These are phyloP conservation scores for Eimeria praecox DNA, from an alignment of 169 alveolate species.

Conservation along the genomic window DNA sequence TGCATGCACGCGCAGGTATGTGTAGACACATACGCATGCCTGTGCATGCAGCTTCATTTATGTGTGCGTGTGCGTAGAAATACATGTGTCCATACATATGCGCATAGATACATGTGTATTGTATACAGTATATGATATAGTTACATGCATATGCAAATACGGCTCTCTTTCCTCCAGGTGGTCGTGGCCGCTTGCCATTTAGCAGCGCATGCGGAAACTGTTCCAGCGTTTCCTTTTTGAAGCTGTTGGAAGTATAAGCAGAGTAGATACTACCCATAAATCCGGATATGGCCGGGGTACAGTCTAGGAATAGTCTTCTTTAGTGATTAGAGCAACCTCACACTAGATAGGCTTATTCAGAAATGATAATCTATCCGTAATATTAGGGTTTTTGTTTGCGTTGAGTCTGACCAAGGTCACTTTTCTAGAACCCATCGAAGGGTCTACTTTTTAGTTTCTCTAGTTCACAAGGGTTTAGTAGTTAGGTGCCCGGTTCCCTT, in stretches of 20 bases:
- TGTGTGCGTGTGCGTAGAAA: neutral
- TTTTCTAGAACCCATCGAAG: neutral
- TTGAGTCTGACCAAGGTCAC: neutral
- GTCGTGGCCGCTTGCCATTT: neutral
- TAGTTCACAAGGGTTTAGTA: neutral
- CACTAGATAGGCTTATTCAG: too few species aligned
- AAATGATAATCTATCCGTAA: too few species aligned
- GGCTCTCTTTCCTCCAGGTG: neutral
- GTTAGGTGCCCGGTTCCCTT: neutral
- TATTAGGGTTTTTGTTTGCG: neutral
- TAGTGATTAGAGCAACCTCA: too few species aligned
- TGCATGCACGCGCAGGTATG: neutral
- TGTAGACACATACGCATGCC: neutral
- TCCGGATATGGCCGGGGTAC: too few species aligned
- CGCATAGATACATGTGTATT: neutral
- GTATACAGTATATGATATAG: neutral
- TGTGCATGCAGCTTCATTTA: neutral
- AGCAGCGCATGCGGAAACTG: neutral
- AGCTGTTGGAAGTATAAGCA: neutral
- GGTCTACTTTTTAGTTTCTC: neutral
- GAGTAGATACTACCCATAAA: neutral
- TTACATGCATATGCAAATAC: neutral
- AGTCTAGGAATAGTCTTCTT: too few species aligned
- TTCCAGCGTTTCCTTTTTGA: neutral
- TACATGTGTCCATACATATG: neutral